Evolutionary conservation across 371 early-diverging fungal genomes (phyloP).

Genomic region (Apophysomyces variabilis): DNA sequence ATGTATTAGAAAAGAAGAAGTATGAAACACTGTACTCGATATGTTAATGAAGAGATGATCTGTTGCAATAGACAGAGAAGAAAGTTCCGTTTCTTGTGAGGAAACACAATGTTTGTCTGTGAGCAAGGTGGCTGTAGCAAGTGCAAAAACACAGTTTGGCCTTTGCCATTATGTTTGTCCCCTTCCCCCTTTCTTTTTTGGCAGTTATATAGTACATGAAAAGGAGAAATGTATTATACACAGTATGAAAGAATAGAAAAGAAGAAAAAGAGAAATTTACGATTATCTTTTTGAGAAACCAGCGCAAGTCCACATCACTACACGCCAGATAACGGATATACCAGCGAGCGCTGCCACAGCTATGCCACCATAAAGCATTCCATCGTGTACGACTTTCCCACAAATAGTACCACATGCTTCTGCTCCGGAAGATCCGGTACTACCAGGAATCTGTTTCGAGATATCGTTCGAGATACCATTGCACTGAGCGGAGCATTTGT

Average conservation of each 20-base stretch:
- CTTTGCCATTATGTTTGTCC: too few species aligned
- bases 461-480: slow-evolving; percentile 22
- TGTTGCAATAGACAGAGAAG: too few species aligned
- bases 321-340: slow-evolving; percentile 30
- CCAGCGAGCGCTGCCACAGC: slow-evolving; percentile 33
- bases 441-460: background rate
- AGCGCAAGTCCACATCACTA: slow-evolving; percentile 30
- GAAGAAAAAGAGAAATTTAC: background rate
- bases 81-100: too few species aligned
- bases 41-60: too few species aligned
- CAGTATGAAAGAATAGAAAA: background rate
- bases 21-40: too few species aligned
- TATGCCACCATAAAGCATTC: slow-evolving; percentile 32
- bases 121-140: too few species aligned
- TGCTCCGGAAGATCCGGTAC: background rate
- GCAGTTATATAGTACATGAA: too few species aligned
- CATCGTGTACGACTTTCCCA: slow-evolving; percentile 33
- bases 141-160: too few species aligned
- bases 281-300: slow-evolving; percentile 18
- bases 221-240: too few species aligned
- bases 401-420: slow-evolving; percentile 28
- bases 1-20: too few species aligned
- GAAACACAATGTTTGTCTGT: too few species aligned
- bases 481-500: slow-evolving; percentile 25
- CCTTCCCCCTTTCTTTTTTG: too few species aligned